Conservation (phyloP, 306 rosid genomes). For the Acacia crassicarpa region DNA sequence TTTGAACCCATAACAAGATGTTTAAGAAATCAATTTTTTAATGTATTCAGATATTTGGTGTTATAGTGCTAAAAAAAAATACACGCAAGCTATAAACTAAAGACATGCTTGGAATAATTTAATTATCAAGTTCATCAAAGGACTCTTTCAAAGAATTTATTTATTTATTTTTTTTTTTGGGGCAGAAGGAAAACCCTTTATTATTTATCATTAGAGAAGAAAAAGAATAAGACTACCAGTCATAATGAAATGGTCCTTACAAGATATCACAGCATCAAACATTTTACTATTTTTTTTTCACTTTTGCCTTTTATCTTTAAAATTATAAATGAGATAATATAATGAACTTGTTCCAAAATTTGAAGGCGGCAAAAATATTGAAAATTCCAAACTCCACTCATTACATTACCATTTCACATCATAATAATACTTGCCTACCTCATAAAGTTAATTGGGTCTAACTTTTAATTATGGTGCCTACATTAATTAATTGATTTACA, state of each 20-base stretch:
- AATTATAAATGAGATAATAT: not conserved
- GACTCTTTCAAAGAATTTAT: not conserved
- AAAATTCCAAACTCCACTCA: slow-evolving; percentile 2
- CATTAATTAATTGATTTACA: not conserved
- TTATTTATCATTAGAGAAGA: not conserved
- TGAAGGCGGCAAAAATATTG: not conserved
- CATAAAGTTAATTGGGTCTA: slow-evolving; percentile 1
- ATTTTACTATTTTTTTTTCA: not conserved
- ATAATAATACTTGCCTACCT: not conserved
- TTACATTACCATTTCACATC: slow-evolving; percentile 2
- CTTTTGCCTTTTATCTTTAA: not conserved
- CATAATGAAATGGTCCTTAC: not conserved
- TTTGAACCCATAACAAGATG: too few species aligned
- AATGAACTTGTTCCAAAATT: not conserved
- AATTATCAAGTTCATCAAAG: not conserved
- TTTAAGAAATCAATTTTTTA: too few species aligned
- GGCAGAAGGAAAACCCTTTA: not conserved
- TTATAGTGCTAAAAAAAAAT: too few species aligned
- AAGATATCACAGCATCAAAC: not conserved
- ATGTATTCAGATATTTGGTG: too few species aligned
- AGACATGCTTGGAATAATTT: too few species aligned
- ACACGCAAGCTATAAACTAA: too few species aligned
- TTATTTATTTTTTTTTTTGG: not conserved
- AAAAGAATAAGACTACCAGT: not conserved
- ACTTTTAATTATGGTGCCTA: not conserved